phyloP scores from a whole-genome alignment of 495 filamentous ascomycete genomes.

The Xylaria castorea region DNA sequence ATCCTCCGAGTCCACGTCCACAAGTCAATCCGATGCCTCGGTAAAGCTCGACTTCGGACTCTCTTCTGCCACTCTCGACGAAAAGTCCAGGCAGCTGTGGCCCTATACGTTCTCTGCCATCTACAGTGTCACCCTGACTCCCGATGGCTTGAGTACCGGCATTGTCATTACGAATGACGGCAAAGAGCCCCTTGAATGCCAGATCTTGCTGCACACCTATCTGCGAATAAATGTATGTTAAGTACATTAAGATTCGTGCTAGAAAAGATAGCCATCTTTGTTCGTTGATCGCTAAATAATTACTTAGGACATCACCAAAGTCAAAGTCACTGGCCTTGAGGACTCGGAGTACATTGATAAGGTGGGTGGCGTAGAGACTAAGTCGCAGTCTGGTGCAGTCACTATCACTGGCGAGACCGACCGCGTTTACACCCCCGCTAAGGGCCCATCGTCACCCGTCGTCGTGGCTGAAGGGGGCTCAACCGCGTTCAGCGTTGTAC shows the following conservation, averaged over 20 bases:
- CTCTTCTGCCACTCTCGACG: conserved; percentile 69
- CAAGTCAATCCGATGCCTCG: conserved; percentile 60
- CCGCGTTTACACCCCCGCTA: conserved; percentile 68
- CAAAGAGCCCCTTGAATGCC: conserved; percentile 81
- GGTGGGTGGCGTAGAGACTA: conserved; percentile 63
- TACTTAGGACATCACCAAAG: conserved; percentile 72
- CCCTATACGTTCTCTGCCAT: conserved; percentile 86
- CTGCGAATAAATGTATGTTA: conserved; percentile 74
- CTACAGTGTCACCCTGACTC: conserved; percentile 86
- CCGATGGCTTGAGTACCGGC: conserved; percentile 76
- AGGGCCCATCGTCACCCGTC: conserved; percentile 65
- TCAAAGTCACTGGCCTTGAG: conserved; percentile 75
- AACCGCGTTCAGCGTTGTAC: conserved; percentile 70
- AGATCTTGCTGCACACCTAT: conserved; percentile 92
- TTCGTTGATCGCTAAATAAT: conserved; percentile 18
- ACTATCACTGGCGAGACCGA: conserved; percentile 78
- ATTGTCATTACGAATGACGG: conserved; percentile 90
- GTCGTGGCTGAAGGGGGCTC: conserved; percentile 66
- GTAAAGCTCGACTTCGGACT: conserved; percentile 97
- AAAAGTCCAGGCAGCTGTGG: conserved; percentile 70
- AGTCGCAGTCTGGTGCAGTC: conserved; percentile 63
- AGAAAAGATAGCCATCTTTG: neutral
- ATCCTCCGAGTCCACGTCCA: conserved; percentile 59
- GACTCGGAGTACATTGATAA: conserved; percentile 82
- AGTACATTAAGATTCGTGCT: neutral